Evolutionary conservation across 768 basidiomycete species (phyloP), one percentile per base, ranked within the genome.

Genomic region (Amanita pseudoporphyria): DNA sequence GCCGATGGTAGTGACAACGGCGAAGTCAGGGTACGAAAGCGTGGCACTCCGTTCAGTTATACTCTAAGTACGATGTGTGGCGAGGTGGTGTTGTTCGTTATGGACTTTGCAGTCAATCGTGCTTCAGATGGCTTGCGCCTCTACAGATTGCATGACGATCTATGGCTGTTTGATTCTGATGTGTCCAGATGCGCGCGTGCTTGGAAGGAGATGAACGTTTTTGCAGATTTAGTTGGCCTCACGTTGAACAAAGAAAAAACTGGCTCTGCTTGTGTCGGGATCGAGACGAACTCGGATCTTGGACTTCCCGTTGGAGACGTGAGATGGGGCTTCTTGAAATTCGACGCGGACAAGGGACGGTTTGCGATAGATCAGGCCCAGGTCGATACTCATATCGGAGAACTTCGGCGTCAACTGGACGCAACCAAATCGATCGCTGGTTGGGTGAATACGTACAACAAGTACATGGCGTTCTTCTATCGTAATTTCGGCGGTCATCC

Each of bases 51-150:
- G 0, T 67, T 71, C 56, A 62, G 64, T 37, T 70, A 73, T 48
- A 62, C 68, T 3, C 58, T 74, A 30, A 69, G 69, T 47, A 24
- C 26, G 9, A 2, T 43, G 10, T 43, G 65, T 46, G 72, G 71
- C 6, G 73, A 75, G 53, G 60, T 58, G 2, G 47, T 73, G 12
- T 47, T 73, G 35, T 74, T 72, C 53, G 63, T 60, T 16, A 71
- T 76, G 71, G 73, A 76, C 55, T 71, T 70, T 50, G 71, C 72
- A 6, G 70, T 73, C 49, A 74, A 73, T 43, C 73, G 71, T 45
- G 58, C 56, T 28, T 66, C 71, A 1, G 48, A 65, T 18, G 71
- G 71, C 3, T 54, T 76, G 9, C 70, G 63, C 56, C 63, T 76
- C n/a, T 67, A 73, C 45, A 62, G 71, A 45, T 68, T 73, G 57